A percentile compares a stretch with the other conserved stretches of the same genome.
Evolutionary conservation across 192 early-diverging fungal genomes (phyloP).

Genomic region (Phycomyces blakesleeanus): DNA sequence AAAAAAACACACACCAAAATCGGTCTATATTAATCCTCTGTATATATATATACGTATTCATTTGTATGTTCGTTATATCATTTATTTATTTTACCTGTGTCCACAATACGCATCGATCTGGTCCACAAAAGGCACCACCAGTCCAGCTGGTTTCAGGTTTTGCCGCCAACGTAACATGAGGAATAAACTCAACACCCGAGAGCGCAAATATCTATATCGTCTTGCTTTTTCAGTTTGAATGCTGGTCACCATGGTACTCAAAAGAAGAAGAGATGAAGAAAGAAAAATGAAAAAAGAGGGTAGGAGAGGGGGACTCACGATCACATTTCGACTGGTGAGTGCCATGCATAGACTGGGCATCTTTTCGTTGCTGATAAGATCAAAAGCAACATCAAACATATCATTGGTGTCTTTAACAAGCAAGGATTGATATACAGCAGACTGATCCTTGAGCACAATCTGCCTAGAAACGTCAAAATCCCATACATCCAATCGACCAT

Average conservation of each 20-base stretch:
- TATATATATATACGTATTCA: not conserved
- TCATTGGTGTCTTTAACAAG: slow-evolving; percentile 4
- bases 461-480: slow-evolving; percentile 44
- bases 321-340: slow-evolving; percentile 22
- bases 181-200: slow-evolving; percentile 10
- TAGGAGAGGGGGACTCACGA: not conserved
- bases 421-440: slow-evolving; percentile 11
- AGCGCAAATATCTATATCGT: slow-evolving; percentile 4
- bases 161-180: slow-evolving; percentile 16
- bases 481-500: slow-evolving; percentile 50
- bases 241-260: too few relatives aligned
- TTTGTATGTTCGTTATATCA: not conserved
- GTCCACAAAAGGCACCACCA: slow-evolving; percentile 36
- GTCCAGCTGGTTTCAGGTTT: slow-evolving; percentile 24
- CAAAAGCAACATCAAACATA: slow-evolving; percentile 11
- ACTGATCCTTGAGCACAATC: slow-evolving; percentile 41
- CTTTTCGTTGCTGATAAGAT: slow-evolving; percentile 11
- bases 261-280: not conserved
- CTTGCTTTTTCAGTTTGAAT: too few relatives aligned
- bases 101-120: slow-evolving; percentile 34
- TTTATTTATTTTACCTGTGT: slow-evolving; percentile 37
- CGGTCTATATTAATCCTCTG: not conserved
- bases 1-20: slow-evolving; percentile 2
- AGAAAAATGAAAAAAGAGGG: not conserved
- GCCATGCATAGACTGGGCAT: slow-evolving; percentile 30